Conservation (phyloP, 345 rosid species). For the Aethionema arabicum region DNA sequence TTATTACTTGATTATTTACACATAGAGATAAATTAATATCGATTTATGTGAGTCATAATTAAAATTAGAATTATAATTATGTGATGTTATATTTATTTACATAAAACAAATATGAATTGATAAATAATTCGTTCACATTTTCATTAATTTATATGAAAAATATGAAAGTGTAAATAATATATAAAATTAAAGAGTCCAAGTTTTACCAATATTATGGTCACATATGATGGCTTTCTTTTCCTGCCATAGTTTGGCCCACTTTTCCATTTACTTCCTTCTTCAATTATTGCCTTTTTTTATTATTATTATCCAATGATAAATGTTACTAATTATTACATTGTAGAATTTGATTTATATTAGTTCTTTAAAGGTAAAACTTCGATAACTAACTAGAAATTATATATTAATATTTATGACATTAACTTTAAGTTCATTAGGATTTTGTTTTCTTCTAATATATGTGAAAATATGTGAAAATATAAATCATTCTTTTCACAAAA, state of each 20-base stretch:
- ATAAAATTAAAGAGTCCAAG: slow-evolving; percentile 19
- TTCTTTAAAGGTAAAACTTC: too few relatives aligned
- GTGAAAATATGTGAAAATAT: too few relatives aligned
- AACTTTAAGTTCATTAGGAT: too few relatives aligned
- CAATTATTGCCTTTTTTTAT: slow-evolving; percentile 14
- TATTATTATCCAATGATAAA: neutral
- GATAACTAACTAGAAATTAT: neutral
- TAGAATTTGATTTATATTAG: too few relatives aligned
- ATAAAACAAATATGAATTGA: too few relatives aligned
- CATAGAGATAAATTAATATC: neutral
- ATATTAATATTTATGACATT: too few relatives aligned
- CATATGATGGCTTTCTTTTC: slow-evolving; percentile 39
- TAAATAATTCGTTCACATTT: too few relatives aligned
- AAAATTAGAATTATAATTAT: neutral
- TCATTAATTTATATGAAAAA: neutral
- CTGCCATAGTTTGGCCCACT: slow-evolving; percentile 29
- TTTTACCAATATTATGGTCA: slow-evolving; percentile 29
- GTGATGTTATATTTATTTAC: neutral
- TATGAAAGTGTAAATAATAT: slow-evolving; percentile 11
- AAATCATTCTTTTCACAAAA: too few relatives aligned
- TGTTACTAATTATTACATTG: neutral
- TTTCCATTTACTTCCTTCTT: slow-evolving; percentile 17
- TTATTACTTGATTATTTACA: slow-evolving; percentile 6
- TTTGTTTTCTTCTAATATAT: too few relatives aligned
- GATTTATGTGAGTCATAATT: too few relatives aligned